These are phyloP conservation scores for Erysimum pusillum DNA, from an alignment of 441 rosid species.

Conservation along the genomic window DNA sequence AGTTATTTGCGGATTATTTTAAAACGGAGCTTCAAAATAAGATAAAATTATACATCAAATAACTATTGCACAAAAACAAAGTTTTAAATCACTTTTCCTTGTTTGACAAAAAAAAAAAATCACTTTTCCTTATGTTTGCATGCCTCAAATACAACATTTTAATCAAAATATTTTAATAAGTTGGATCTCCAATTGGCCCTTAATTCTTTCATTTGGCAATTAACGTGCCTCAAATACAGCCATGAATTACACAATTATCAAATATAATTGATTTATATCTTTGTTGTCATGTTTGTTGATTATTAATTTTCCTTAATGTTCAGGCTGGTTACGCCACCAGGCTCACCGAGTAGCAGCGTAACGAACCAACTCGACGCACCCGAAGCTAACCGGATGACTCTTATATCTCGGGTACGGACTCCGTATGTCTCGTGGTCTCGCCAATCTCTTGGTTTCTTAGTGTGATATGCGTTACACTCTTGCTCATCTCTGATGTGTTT, in stretches of 20 bases:
- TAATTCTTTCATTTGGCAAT: constrained; percentile 20
- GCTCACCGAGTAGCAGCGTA: constrained; percentile 60
- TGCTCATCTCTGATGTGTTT: constrained; percentile 42
- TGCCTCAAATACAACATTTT: background rate
- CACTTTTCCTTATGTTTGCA: background rate
- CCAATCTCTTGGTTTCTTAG: background rate
- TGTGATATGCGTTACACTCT: constrained; percentile 12
- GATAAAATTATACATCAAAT: background rate
- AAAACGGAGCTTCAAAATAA: too few relatives aligned
- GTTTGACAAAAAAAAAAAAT: background rate
- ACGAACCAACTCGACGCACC: constrained; percentile 53
- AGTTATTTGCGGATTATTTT: background rate
- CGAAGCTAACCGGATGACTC: constrained; percentile 57
- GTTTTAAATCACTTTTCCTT: background rate
- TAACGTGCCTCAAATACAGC: background rate
- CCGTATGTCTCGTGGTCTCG: constrained; percentile 1
- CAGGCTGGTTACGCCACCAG: constrained; percentile 93
- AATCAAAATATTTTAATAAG: background rate
- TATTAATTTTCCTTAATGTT: constrained; percentile 21
- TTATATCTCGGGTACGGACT: constrained; percentile 64
- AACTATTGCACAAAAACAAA: background rate
- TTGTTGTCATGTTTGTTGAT: background rate
- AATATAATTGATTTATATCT: background rate
- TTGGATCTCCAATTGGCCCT: background rate
- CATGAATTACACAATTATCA: background rate